These are phyloP conservation scores for Penicillium sp. DNA, from an alignment of 2,329 filamentous ascomycete species.

Conservation along the genomic window DNA sequence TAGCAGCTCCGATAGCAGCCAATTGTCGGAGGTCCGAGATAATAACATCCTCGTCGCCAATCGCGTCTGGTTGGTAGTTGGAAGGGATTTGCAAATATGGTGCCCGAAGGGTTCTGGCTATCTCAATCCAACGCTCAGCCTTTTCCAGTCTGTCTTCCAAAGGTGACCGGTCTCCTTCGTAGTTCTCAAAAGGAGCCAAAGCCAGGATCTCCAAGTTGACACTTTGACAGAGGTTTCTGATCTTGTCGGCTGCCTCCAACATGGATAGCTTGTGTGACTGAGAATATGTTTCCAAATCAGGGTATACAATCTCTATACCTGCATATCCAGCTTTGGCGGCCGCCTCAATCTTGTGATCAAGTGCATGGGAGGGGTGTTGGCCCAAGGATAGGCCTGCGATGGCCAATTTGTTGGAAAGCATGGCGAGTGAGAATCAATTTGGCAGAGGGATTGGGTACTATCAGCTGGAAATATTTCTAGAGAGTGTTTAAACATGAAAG, in stretches of 20 bases:
- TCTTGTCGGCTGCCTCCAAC: conserved; percentile 17
- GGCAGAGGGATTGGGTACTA: too few species aligned
- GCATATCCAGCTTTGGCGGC: conserved; percentile 27
- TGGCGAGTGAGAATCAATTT: neutral
- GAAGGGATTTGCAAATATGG: conserved; percentile 33
- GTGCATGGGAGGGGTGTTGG: conserved; percentile 28
- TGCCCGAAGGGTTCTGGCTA: conserved; percentile 26
- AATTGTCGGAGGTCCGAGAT: neutral
- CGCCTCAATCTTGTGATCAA: conserved; percentile 32
- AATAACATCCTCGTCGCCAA: neutral
- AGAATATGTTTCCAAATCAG: conserved; percentile 28
- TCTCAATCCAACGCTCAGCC: conserved; percentile 34
- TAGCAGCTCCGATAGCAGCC: neutral
- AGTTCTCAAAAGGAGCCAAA: conserved; percentile 39
- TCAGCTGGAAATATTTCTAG: too few species aligned
- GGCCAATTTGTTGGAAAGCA: conserved; percentile 28
- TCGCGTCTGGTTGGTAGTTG: neutral
- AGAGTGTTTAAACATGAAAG: too few species aligned
- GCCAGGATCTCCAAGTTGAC: conserved; percentile 26
- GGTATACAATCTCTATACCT: conserved; percentile 35
- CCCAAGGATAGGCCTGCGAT: conserved; percentile 32
- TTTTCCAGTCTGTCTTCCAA: conserved; percentile 27
- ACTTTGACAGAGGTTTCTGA: conserved; percentile 19
- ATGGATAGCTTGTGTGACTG: conserved; percentile 10
- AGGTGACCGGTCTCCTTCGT: conserved; percentile 31